Evolutionary conservation across 2,329 filamentous ascomycete genomes (phyloP), one percentile per base, ranked within the genome.

Genomic region (Elsinoe ampelina): DNA sequence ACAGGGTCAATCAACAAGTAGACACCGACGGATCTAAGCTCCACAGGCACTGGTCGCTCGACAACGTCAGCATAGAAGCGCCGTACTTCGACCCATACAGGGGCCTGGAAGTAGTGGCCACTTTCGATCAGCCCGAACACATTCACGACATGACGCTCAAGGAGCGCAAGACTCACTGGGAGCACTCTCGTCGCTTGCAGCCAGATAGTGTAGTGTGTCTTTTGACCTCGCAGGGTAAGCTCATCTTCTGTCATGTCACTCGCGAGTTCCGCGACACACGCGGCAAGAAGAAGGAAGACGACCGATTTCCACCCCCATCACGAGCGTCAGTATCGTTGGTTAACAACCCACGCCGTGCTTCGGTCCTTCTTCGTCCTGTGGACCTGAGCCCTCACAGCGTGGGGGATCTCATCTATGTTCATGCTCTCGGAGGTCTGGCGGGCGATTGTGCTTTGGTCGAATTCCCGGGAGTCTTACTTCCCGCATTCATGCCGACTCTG

Each of bases 401-500:
- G n/a, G 22, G 22, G 12, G 20, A 47, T 20, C 13, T 47, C n/a
- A n/a, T 47, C 42, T 47, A 47, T 11, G n/a, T 47, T 22, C 42
- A 20, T 22, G 13, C 12, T 20, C 20, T 30, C 42, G 22, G 42
- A 5, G 17, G 11, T 13, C 13, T 22, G 13, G 17, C 42, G 5
- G 47, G 32, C 26, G 8, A 32, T n/a, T 15, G 47, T 12, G 17
- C 32, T 1, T 70, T 86, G 0, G 73, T 85, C 1, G 83, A 86
- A 60, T 85, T 86, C 57, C 83, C 82, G 0, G 79, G 78, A 0
- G 70, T 85, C 3, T 66, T 86, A 1, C 69, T 84, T 2, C 75
- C 77, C 0, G 75, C 82, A 0, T 85, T 86, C 61, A 68, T 75
- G 22, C 78, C 80, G 22, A 83, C 78, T 0, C 70, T 86, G 0